A percentile compares a stretch with the other conserved stretches of the same genome.
Evolutionary conservation across 805 yeast genomes (phyloP).

Genomic region (Tetrapisispora fleetii): DNA sequence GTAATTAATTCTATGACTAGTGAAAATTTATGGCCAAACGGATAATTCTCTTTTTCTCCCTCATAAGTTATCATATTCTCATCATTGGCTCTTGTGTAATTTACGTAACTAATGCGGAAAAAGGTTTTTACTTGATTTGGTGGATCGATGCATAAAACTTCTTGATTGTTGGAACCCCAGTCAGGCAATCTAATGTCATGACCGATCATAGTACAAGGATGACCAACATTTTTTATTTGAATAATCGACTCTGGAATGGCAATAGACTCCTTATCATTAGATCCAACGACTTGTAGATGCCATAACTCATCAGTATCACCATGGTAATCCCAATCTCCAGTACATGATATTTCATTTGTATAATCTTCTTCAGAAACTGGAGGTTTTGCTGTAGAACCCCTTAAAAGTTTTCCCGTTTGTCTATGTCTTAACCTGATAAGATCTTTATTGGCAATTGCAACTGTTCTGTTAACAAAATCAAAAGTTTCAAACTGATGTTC

Average conservation of each 20-base stretch:
- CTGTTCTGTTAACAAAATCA: constrained; percentile 3
- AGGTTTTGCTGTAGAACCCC: constrained; percentile 62
- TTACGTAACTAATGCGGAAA: not conserved
- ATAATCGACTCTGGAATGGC: constrained; percentile 59
- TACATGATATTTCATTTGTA: constrained; percentile 68
- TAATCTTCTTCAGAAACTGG: constrained; percentile 89
- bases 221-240: constrained; percentile 55
- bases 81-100: not conserved
- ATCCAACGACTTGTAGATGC: constrained; percentile 43
- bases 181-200: constrained; percentile 67
- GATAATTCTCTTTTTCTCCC: not conserved
- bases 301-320: constrained; percentile 68
- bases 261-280: constrained; percentile 35
- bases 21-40: not conserved
- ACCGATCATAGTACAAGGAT: constrained; percentile 63
- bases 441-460: constrained; percentile 43
- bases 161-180: constrained; percentile 81
- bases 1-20: constrained; percentile 2
- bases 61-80: not conserved
- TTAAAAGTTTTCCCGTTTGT: constrained; percentile 54
- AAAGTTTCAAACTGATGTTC: constrained; percentile 30
- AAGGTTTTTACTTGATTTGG: constrained; percentile 31
- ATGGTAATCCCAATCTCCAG: constrained; percentile 49
- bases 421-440: constrained; percentile 61
- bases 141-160: constrained; percentile 73